phyloP scores from a whole-genome alignment of 306 rosid species.

The Acmispon strigosus region DNA sequence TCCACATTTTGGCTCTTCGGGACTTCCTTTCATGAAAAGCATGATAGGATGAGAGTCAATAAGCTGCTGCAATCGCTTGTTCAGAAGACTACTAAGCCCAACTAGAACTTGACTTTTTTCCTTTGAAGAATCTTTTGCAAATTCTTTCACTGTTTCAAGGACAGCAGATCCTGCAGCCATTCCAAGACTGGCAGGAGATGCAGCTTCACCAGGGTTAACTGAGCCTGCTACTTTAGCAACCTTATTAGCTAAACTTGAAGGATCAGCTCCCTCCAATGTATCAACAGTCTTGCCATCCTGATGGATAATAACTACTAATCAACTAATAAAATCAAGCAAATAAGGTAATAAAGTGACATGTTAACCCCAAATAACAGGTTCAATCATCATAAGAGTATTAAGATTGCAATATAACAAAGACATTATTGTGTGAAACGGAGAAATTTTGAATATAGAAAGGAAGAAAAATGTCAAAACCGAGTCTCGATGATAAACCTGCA shows the following conservation, averaged over 20 bases:
- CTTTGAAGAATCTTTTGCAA: slow-evolving; percentile 54
- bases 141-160: slow-evolving; percentile 66
- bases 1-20: slow-evolving; percentile 78
- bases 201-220: slow-evolving; percentile 61
- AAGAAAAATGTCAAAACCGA: neutral
- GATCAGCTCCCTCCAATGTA: slow-evolving; percentile 97
- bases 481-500: neutral
- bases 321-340: slow-evolving; percentile 2
- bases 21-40: slow-evolving; percentile 90
- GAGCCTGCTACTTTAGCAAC: slow-evolving; percentile 81
- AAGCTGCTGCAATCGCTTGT: slow-evolving; percentile 51
- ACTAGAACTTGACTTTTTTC: slow-evolving; percentile 34
- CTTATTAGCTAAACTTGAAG: slow-evolving; percentile 94
- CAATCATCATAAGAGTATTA: neutral
- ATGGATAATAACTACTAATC: slow-evolving; percentile 11
- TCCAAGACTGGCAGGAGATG: slow-evolving; percentile 94
- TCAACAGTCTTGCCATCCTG: slow-evolving; percentile 83
- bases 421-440: neutral
- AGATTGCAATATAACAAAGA: neutral
- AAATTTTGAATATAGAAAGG: neutral
- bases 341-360: neutral
- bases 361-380: neutral
- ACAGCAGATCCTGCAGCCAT: slow-evolving; percentile 73
- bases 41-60: slow-evolving; percentile 53
- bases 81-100: slow-evolving; percentile 38